These are phyloP conservation scores for Cryphonectria parasitica DNA, from an alignment of 2,329 filamentous ascomycete genomes.

Conservation along the genomic window DNA sequence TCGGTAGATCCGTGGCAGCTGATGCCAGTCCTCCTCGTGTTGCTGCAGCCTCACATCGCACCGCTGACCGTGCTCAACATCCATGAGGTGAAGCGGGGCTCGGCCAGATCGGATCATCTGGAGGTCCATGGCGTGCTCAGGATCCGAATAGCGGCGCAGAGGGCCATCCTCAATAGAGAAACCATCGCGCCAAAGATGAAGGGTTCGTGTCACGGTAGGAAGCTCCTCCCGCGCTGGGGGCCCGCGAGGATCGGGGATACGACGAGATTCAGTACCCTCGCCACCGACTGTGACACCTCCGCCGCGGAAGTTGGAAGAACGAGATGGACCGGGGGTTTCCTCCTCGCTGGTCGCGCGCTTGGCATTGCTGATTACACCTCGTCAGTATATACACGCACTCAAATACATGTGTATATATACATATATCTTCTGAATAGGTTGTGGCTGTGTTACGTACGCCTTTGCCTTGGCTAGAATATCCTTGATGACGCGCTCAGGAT, in stretches of 20 bases:
- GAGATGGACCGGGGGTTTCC: conserved; percentile 54
- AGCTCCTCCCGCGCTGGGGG: conserved; percentile 37
- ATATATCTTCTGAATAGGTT: not conserved
- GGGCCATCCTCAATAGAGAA: conserved; percentile 85
- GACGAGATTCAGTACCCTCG: conserved; percentile 72
- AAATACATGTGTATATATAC: not conserved
- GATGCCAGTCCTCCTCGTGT: conserved; percentile 73
- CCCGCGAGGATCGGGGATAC: conserved; percentile 62
- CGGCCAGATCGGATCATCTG: conserved; percentile 77
- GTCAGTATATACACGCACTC: not conserved
- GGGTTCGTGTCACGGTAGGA: conserved; percentile 52
- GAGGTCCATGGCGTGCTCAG: conserved; percentile 71
- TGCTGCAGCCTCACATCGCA: conserved; percentile 80
- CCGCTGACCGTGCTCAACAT: conserved; percentile 73
- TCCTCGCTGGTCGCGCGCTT: conserved; percentile 45
- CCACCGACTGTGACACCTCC: conserved; percentile 77
- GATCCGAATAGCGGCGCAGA: conserved; percentile 78
- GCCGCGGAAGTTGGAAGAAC: conserved; percentile 62
- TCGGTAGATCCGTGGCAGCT: conserved; percentile 74
- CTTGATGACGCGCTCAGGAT: conserved; percentile 60
- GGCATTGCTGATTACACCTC: conserved; percentile 56
- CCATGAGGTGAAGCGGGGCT: conserved; percentile 77
- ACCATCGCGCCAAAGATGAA: conserved; percentile 83
- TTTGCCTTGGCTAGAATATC: conserved; percentile 68
- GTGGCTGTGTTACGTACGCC: conserved; percentile 50